phyloP scores from a whole-genome alignment of 371 early-diverging fungal genomes.

The Dichotomocladium elegans region DNA sequence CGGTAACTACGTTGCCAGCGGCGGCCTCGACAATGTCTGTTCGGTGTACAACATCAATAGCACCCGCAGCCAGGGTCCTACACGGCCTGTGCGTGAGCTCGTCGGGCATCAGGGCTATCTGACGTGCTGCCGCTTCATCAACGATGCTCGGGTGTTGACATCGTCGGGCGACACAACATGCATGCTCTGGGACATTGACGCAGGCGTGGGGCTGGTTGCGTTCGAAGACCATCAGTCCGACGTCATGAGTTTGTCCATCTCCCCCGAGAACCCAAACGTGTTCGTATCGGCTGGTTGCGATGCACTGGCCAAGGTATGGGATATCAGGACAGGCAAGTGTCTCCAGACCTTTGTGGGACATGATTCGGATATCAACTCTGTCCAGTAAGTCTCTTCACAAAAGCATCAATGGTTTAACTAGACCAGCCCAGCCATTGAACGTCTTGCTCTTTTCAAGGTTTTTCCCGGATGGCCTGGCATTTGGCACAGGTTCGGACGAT shows the following conservation, averaged over 20 bases:
- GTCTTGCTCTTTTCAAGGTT: too few relatives aligned
- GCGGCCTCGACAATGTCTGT: slow-evolving; percentile 96
- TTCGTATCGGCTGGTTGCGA: slow-evolving; percentile 98
- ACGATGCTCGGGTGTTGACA: slow-evolving; percentile 91
- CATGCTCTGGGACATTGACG: slow-evolving; percentile 98
- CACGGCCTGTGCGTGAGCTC: slow-evolving; percentile 90
- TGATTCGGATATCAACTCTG: slow-evolving; percentile 97
- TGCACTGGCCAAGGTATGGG: slow-evolving; percentile 97
- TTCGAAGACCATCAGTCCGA: slow-evolving; percentile 96
- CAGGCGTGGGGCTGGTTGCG: slow-evolving; percentile 87
- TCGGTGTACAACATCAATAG: slow-evolving; percentile 93
- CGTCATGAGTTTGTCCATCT: slow-evolving; percentile 76
- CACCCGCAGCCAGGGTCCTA: slow-evolving; percentile 86
- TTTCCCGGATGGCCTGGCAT: slow-evolving; percentile 96
- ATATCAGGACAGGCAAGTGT: slow-evolving; percentile 91
- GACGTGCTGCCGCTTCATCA: slow-evolving; percentile 92
- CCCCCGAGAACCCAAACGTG: slow-evolving; percentile 79
- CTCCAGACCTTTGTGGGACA: slow-evolving; percentile 98
- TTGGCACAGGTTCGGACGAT: slow-evolving; percentile 97
- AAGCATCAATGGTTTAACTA: too few relatives aligned
- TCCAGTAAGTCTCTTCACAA: slow-evolving; percentile 69
- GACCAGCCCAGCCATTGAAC: too few relatives aligned
- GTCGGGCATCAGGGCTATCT: slow-evolving; percentile 94
- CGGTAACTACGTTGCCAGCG: slow-evolving; percentile 96
- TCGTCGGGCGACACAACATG: slow-evolving; percentile 95